These are phyloP conservation scores for Fremontodendron californicum DNA, from an alignment of 345 rosid species.

Conservation along the genomic window DNA sequence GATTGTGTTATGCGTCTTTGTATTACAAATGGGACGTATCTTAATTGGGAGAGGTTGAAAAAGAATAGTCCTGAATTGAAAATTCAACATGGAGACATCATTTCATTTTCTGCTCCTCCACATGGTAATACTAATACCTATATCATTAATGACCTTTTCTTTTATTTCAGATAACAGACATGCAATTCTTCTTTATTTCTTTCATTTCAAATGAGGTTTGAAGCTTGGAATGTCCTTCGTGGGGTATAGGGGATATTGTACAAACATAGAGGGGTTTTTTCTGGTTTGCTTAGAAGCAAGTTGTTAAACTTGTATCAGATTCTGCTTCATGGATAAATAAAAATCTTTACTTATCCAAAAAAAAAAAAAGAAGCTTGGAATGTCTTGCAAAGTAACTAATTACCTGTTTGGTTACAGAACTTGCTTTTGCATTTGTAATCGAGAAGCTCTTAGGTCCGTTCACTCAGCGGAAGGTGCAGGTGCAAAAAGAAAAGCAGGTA, in stretches of 20 bases:
- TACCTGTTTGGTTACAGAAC: constrained; percentile 44
- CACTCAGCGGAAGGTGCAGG: constrained; percentile 26
- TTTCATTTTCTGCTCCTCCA: constrained; percentile 77
- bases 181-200: background rate
- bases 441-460: constrained; percentile 46
- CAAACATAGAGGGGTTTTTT: too few species aligned
- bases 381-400: background rate
- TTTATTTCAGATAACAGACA: background rate
- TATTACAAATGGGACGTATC: constrained; percentile 83
- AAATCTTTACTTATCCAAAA: too few species aligned
- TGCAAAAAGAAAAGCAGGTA: constrained; percentile 82
- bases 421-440: constrained; percentile 77
- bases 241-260: too few species aligned
- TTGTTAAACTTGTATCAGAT: too few species aligned
- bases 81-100: constrained; percentile 73
- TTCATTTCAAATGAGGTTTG: background rate
- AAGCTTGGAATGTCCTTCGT: background rate
- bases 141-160: background rate
- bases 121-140: constrained; percentile 45
- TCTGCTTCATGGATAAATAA: too few species aligned
- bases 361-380: background rate
- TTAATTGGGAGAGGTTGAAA: constrained; percentile 72
- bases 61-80: constrained; percentile 58
- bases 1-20: constrained; percentile 11
- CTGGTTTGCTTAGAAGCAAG: too few species aligned